Percentiles rank a stretch among this genome's conserved stretches.
Conservation (phyloP, 345 rosid genomes). For the Gossypium ekmanianum region DNA sequence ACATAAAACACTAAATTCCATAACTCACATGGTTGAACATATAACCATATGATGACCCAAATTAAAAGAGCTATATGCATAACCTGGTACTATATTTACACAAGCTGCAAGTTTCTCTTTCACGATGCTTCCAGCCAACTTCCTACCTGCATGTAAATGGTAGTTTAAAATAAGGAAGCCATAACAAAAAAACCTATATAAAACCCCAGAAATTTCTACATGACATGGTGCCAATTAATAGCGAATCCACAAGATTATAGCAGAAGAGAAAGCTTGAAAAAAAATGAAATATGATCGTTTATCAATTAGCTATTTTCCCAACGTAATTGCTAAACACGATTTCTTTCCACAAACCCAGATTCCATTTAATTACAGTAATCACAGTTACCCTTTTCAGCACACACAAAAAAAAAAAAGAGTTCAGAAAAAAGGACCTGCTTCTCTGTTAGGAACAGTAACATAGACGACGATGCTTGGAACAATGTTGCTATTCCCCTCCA, state of each 20-base stretch:
- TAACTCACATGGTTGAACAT: neutral
- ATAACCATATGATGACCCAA: neutral
- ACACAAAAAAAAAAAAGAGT: neutral
- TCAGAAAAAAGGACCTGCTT: constrained; percentile 46
- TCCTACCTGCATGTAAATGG: constrained; percentile 52
- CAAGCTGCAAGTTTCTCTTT: constrained; percentile 88
- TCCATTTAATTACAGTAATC: neutral
- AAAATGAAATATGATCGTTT: neutral
- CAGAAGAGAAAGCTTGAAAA: neutral
- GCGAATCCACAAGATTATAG: neutral
- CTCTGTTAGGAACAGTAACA: constrained; percentile 85
- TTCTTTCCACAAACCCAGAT: neutral
- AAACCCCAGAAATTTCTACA: neutral
- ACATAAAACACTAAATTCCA: neutral
- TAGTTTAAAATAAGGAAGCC: constrained; percentile 32
- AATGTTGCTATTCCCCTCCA: constrained; percentile 58
- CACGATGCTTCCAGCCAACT: constrained; percentile 79
- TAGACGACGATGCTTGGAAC: constrained; percentile 85
- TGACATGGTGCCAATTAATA: no score
- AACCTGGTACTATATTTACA: constrained; percentile 83
- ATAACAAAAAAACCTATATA: neutral
- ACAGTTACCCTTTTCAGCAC: neutral
- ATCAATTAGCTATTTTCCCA: neutral
- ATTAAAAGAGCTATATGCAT: constrained; percentile 15
- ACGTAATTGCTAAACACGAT: neutral